phyloP scores from a whole-genome alignment of 805 yeast species.

The Saturnispora halmiae region DNA sequence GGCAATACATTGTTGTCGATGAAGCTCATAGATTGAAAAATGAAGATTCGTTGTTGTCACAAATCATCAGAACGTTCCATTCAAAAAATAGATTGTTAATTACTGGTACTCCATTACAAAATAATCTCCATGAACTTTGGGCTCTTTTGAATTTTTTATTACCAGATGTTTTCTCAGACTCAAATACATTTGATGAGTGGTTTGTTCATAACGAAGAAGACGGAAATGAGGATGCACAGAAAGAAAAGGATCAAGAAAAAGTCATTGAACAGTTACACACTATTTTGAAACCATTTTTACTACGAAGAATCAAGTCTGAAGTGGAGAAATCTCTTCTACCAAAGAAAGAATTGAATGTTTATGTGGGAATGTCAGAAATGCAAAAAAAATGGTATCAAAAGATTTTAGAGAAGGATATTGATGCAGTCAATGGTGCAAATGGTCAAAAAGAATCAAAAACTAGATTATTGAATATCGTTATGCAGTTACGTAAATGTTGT shows the following conservation, averaged over 20 bases:
- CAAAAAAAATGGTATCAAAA: slow-evolving; percentile 87
- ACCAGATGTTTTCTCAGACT: slow-evolving; percentile 92
- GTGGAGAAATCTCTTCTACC: slow-evolving; percentile 89
- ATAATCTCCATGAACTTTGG: slow-evolving; percentile 94
- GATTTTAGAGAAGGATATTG: slow-evolving; percentile 83
- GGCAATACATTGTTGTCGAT: slow-evolving; percentile 92
- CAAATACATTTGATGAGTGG: slow-evolving; percentile 88
- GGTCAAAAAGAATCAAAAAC: slow-evolving; percentile 93
- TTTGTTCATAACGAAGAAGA: slow-evolving; percentile 68
- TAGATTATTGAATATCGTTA: slow-evolving; percentile 81
- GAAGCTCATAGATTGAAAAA: slow-evolving; percentile 97
- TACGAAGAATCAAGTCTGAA: slow-evolving; percentile 85
- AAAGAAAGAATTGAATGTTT: slow-evolving; percentile 80
- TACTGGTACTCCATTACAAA: slow-evolving; percentile 95
- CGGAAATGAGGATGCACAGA: slow-evolving; percentile 63
- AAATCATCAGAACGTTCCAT: slow-evolving; percentile 81
- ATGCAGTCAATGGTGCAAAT: slow-evolving; percentile 93
- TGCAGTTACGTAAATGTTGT: slow-evolving; percentile 95
- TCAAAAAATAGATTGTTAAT: slow-evolving; percentile 77
- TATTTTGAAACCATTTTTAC: slow-evolving; percentile 75
- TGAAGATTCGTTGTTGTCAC: slow-evolving; percentile 86
- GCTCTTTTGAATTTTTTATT: slow-evolving; percentile 80
- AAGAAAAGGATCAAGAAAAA: slow-evolving; percentile 71
- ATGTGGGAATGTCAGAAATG: slow-evolving; percentile 94
- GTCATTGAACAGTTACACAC: slow-evolving; percentile 86